Conservation (phyloP, 1,284 basidiomycete species). For the Rhodotorula sp. region DNA sequence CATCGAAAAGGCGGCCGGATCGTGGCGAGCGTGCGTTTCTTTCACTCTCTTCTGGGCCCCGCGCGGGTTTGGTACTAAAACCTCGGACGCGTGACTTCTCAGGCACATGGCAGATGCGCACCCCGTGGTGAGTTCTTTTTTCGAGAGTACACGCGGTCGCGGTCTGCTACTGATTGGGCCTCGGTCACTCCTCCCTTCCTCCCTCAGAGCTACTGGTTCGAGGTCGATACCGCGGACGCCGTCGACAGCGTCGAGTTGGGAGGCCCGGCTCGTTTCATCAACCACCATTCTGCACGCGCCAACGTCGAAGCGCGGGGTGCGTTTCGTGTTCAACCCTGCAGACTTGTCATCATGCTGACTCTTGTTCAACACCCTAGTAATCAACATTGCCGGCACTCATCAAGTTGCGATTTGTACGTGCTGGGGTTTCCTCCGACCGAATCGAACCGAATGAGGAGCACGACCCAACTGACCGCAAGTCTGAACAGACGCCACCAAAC, state of each 20-base stretch:
- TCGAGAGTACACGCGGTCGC: background rate
- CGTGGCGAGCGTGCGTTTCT: background rate
- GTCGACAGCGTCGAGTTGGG: constrained; percentile 6
- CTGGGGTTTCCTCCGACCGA: background rate
- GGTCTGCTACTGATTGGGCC: too few species aligned
- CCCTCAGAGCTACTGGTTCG: constrained; percentile 15
- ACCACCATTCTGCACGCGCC: background rate
- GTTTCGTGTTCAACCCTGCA: background rate
- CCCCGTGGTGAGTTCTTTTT: background rate
- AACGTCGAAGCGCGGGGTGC: constrained; percentile 2
- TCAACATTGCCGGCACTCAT: constrained; percentile 15
- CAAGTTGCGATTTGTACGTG: constrained; percentile 11
- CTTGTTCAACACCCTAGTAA: background rate
- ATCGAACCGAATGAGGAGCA: too few species aligned
- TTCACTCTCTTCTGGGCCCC: too few species aligned
- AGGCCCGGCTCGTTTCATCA: constrained; percentile 12
- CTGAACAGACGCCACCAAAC: background rate
- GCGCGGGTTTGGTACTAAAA: too few species aligned
- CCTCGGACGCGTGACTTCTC: background rate
- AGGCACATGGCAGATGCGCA: background rate
- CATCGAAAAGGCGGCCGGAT: background rate
- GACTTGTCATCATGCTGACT: background rate
- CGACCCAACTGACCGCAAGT: too few species aligned
- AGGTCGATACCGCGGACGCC: constrained; percentile 1
- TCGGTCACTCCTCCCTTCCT: too few species aligned